Conservation (phyloP, 768 basidiomycete species). For the Chalciporus sphaerocephalus region DNA sequence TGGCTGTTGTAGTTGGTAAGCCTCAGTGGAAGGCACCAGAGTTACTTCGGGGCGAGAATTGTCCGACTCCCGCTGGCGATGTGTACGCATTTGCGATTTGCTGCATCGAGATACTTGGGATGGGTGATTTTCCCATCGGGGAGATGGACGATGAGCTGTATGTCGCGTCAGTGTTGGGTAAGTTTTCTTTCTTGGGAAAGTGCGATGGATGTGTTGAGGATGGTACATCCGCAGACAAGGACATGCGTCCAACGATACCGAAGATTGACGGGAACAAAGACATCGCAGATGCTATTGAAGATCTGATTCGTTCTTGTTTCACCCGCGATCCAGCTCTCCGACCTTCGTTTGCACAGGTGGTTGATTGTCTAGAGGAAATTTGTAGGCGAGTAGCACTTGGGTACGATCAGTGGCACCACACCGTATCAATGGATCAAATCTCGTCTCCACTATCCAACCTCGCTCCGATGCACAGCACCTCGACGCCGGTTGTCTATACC, state of each 20-base stretch:
- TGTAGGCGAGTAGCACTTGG: slow-evolving; percentile 36
- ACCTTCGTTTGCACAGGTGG: slow-evolving; percentile 49
- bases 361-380: slow-evolving; percentile 42
- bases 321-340: slow-evolving; percentile 46
- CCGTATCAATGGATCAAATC: background rate
- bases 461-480: background rate
- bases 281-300: slow-evolving; percentile 31
- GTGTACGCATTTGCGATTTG: slow-evolving; percentile 67
- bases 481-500: background rate
- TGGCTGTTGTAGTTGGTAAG: slow-evolving; percentile 46
- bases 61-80: slow-evolving; percentile 53
- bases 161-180: slow-evolving; percentile 48
- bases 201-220: slow-evolving; percentile 17
- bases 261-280: slow-evolving; percentile 29
- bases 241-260: slow-evolving; percentile 50
- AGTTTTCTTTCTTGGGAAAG: slow-evolving; percentile 15
- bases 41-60: slow-evolving; percentile 45
- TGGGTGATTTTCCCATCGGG: slow-evolving; percentile 60
- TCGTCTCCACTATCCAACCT: background rate
- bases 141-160: slow-evolving; percentile 48
- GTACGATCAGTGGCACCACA: slow-evolving; percentile 29
- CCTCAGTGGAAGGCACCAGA: slow-evolving; percentile 73
- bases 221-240: slow-evolving; percentile 36
- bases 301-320: slow-evolving; percentile 57
- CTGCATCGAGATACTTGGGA: slow-evolving; percentile 59